Percentiles rank a stretch among this genome's conserved stretches.
Evolutionary conservation across 345 rosid species (phyloP).

Genomic region (Populus pruinosa): DNA sequence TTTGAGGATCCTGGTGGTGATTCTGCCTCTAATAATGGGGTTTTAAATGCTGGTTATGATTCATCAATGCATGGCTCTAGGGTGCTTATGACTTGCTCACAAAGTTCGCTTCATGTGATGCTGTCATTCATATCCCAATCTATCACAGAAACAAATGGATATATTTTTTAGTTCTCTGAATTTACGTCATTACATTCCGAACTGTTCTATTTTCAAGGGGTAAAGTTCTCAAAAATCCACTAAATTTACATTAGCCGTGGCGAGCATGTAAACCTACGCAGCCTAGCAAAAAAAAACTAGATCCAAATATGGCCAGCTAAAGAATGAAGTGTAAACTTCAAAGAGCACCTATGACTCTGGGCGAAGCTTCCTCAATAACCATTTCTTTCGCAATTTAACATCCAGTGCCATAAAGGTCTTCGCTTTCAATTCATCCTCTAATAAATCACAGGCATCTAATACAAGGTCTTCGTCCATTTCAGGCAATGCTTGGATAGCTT

Average conservation of each 20-base stretch:
- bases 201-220: too few species aligned
- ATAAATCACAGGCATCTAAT: slow-evolving; percentile 82
- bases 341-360: slow-evolving; percentile 24
- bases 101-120: too few species aligned
- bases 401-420: slow-evolving; percentile 78
- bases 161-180: too few species aligned
- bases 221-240: too few species aligned
- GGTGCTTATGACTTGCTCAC: too few species aligned
- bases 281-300: not conserved
- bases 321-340: not conserved
- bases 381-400: slow-evolving; percentile 65
- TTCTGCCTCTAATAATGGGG: not conserved
- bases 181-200: too few species aligned
- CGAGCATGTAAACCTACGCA: not conserved
- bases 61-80: too few species aligned
- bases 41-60: not conserved
- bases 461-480: slow-evolving; percentile 85
- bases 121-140: too few species aligned
- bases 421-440: slow-evolving; percentile 77
- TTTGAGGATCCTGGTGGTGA: not conserved
- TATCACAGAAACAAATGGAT: too few species aligned
- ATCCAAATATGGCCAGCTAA: not conserved
- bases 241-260: not conserved
- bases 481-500: slow-evolving; percentile 66
- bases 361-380: slow-evolving; percentile 79